Conservation (phyloP, 805 yeast genomes). For the Candida ponderosae region DNA sequence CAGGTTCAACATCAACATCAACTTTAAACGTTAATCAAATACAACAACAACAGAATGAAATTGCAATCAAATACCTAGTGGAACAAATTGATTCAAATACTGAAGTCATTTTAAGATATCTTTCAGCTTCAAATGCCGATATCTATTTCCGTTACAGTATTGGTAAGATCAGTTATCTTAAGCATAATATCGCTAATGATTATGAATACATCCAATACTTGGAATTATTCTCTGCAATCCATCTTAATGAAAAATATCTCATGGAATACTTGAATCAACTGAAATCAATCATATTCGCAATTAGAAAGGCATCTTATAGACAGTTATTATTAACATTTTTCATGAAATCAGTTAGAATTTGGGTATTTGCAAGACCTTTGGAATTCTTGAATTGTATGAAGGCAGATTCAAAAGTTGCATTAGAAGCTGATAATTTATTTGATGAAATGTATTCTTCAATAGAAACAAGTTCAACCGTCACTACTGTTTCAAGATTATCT, state of each 20-base stretch:
- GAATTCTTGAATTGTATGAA: conserved; percentile 29
- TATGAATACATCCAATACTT: conserved; percentile 32
- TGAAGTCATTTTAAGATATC: conserved; percentile 33
- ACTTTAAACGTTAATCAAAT: conserved; percentile 11
- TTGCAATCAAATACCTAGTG: conserved; percentile 14
- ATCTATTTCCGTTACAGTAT: conserved; percentile 32
- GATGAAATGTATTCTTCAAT: conserved; percentile 24
- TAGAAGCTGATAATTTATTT: conserved; percentile 27
- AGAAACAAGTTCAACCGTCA: conserved; percentile 8
- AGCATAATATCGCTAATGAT: conserved; percentile 29
- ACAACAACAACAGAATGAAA: no score
- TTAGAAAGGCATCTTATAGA: conserved; percentile 38
- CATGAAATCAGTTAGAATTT: conserved; percentile 35
- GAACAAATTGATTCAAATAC: conserved; percentile 29
- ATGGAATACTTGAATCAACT: conserved; percentile 31
- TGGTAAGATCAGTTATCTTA: conserved; percentile 20
- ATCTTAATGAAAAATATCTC: conserved; percentile 30
- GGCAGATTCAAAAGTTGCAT: conserved; percentile 12
- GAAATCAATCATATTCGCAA: conserved; percentile 25
- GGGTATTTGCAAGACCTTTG: conserved; percentile 42
- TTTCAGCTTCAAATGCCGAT: conserved; percentile 43
- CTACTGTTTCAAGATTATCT: conserved; percentile 6
- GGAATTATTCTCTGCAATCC: conserved; percentile 38
- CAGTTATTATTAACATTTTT: conserved; percentile 37
- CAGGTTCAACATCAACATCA: conserved; percentile 6